Evolutionary conservation across 2,329 filamentous ascomycete genomes (phyloP).

Genomic region (Eutypa lata): DNA sequence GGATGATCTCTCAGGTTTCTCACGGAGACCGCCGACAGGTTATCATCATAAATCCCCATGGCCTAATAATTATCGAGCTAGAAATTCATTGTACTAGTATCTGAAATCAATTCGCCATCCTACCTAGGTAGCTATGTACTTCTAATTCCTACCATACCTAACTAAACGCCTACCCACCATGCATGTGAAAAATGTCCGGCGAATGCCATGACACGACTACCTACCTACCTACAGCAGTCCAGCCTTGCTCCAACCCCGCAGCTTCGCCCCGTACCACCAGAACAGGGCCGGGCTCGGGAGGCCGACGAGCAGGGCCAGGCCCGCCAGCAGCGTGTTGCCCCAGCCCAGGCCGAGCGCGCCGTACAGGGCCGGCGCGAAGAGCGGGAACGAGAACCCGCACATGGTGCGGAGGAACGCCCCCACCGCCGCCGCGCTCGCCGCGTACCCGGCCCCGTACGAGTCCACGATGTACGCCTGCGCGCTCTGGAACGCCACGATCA

Average conservation of each 20-base stretch:
- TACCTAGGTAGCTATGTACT: no score
- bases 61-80: no score
- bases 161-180: no score
- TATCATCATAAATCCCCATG: no score
- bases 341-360: conserved; percentile 35
- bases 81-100: no score
- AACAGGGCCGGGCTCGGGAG: conserved; percentile 40
- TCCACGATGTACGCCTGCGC: conserved; percentile 59
- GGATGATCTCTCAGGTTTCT: no score
- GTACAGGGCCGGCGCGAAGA: conserved; percentile 44
- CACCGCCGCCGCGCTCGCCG: conserved; percentile 36
- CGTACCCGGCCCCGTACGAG: conserved; percentile 30
- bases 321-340: conserved; percentile 38
- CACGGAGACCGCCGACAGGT: no score
- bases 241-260: conserved; percentile 13
- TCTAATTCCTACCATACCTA: background rate
- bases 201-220: no score
- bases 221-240: background rate
- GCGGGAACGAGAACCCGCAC: conserved; percentile 44
- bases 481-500: conserved; percentile 55
- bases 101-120: no score
- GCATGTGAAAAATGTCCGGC: no score
- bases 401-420: conserved; percentile 38
- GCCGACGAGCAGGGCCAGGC: conserved; percentile 47
- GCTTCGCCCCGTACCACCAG: conserved; percentile 27